Evolutionary conservation across 495 filamentous ascomycete genomes (phyloP), one percentile per base, ranked within the genome.

Genomic region (Cercophora samala): DNA sequence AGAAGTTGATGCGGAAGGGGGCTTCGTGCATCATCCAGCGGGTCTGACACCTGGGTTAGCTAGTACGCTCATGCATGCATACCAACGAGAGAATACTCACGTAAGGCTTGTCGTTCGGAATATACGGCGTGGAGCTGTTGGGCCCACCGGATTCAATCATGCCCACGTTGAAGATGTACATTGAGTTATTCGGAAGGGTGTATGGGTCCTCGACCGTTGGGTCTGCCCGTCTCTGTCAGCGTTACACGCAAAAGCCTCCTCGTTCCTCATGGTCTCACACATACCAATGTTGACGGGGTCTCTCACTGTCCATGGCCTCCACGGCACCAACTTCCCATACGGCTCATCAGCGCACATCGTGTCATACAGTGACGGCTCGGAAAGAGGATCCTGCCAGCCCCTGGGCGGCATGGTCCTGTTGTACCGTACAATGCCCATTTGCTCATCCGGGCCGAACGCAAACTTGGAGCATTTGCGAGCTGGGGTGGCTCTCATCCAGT

Each of bases 1-100:
- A 74, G 79, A 81, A 85, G 56, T 84, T 71, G 11, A 77, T 65
- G 13, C 72, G 67, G 52, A 83, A 70, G 24, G 68, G 68, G 21
- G 64, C 60, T 0, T 53, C 29, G 53, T 66, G 59, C 64, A 66
- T 63, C 19, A 51, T 63, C 64, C 68, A 66, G 3, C 68, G 60
- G 24, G 53, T 21, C 64, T 63, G n/a, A n/a, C n/a, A n/a, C n/a
- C n/a, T n/a, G n/a, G n/a, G n/a, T n/a, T n/a, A n/a, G n/a, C n/a
- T n/a, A n/a, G n/a, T n/a, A n/a, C n/a, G n/a, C n/a, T n/a, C n/a
- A n/a, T n/a, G n/a, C n/a, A n/a, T n/a, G n/a, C n/a, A n/a, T n/a
- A n/a, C n/a, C n/a, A 56, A n/a, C 17, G n/a, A 56, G 13, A 18
- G 53, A 19, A 18, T 3, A 56, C 53, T 56, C 3, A 56, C 53